Evolutionary conservation across 1,284 basidiomycete species (phyloP).

Genomic region (Grifola frondosa): DNA sequence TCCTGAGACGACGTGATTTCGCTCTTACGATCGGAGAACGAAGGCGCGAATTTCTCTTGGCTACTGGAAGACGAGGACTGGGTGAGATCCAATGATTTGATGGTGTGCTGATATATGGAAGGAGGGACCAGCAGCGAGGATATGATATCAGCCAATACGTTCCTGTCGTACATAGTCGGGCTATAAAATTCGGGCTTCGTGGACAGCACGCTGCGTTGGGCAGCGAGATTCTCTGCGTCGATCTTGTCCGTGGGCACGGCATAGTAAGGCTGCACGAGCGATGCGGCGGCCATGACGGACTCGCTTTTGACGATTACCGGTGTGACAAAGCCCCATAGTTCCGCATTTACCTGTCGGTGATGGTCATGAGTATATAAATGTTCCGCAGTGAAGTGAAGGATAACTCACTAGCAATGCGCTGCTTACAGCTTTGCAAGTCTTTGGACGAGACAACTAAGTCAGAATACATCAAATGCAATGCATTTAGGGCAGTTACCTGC

Average conservation of each 20-base stretch:
- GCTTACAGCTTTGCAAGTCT: slow-evolving; percentile 47
- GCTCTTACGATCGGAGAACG: slow-evolving; percentile 11
- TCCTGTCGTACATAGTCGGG: slow-evolving; percentile 22
- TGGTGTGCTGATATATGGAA: slow-evolving; percentile 20
- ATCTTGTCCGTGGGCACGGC: slow-evolving; percentile 55
- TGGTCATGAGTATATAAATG: neutral
- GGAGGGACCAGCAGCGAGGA: slow-evolving; percentile 16
- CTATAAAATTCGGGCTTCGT: slow-evolving; percentile 24
- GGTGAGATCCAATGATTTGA: slow-evolving; percentile 7
- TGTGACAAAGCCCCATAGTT: slow-evolving; percentile 56
- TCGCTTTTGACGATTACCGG: slow-evolving; percentile 41
- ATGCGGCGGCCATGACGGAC: slow-evolving; percentile 41
- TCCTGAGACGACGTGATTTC: slow-evolving; percentile 22
- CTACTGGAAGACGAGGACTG: slow-evolving; percentile 12
- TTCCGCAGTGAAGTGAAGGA: too few species aligned
- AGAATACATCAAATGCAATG: slow-evolving; percentile 3
- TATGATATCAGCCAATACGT: slow-evolving; percentile 20
- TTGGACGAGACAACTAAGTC: slow-evolving; percentile 10
- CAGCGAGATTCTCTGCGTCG: slow-evolving; percentile 33
- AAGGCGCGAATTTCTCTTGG: too few species aligned
- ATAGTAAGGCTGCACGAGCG: slow-evolving; percentile 58
- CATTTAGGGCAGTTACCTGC: slow-evolving; percentile 39
- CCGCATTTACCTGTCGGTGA: slow-evolving; percentile 38
- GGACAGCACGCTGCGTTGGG: slow-evolving; percentile 13
- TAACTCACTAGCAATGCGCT: slow-evolving; percentile 42